Evolutionary conservation across 2,329 filamentous ascomycete species (phyloP).

Genomic region (Exserohilum rostratum): DNA sequence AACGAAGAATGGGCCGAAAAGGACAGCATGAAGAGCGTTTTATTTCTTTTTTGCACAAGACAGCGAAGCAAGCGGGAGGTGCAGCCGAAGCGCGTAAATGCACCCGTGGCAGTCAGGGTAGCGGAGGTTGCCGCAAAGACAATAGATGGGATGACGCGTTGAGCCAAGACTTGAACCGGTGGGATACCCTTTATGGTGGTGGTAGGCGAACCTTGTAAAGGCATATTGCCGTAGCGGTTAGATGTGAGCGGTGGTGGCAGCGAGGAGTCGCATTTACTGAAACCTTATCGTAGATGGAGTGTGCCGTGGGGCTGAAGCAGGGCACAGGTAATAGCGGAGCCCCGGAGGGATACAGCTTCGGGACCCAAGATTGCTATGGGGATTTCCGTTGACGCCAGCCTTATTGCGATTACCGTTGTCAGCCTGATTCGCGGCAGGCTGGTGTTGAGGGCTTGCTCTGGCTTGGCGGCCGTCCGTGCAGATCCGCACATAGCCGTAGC

Average conservation of each 20-base stretch:
- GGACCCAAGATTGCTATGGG: background rate
- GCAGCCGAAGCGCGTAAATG: background rate
- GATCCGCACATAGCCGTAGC: conserved; percentile 3
- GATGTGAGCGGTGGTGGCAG: background rate
- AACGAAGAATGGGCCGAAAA: conserved; percentile 7
- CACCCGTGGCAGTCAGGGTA: background rate
- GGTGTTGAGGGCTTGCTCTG: background rate
- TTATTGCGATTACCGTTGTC: background rate
- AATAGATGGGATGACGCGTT: background rate
- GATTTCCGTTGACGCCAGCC: background rate
- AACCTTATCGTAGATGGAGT: conserved; percentile 6
- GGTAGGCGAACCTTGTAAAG: background rate
- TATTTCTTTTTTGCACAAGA: background rate
- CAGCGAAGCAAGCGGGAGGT: background rate
- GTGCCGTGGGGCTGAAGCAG: conserved; percentile 9
- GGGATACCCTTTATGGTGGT: background rate
- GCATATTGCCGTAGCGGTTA: background rate
- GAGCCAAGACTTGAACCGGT: background rate
- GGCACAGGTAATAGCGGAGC: background rate
- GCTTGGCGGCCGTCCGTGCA: background rate
- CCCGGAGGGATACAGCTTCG: background rate
- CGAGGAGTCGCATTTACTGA: background rate
- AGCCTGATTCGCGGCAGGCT: background rate
- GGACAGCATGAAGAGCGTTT: background rate
- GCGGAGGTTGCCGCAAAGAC: background rate